Base-by-base conservation (phyloP, 352 stramenopile genomes). In the Phytophthora sojae region DNA sequence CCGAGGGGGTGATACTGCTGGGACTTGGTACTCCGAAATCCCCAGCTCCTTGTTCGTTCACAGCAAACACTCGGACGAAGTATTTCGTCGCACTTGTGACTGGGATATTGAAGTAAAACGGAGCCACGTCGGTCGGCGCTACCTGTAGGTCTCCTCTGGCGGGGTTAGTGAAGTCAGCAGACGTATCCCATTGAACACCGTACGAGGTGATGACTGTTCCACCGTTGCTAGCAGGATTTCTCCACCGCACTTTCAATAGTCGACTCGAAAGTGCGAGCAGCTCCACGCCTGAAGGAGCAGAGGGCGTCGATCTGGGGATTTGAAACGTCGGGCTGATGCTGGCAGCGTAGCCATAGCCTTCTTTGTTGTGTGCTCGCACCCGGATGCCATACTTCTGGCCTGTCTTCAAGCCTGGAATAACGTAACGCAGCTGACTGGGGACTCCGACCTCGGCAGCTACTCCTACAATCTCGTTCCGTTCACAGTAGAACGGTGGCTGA, bases 71-170 rank as follows among this genome's bases (percentile, higher is more conserved):
- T 2, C 97, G 91, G 5, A 92, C 95, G 73, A 88, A 99, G 47
- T 96, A 96, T n/a, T 71, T 82, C 1, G 77, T 90, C 8, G 69
- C 47, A 8, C 73, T 44, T 5, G 83, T 64, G 11, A 98, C 80
- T 7, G 82, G 63, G 60, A 99, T 97, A 58, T 98, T 99, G 61
- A 91, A 97, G 69, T 90, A 99, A 80, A 92, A 98, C 1, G 83
- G 84, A 12, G 77, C 77, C 0, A 32, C 32, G 37, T 86, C 76
- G 0, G 67, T 81, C 14, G 80, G 44, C 5, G 71, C 59, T 15
- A 91, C 79, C 17, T 49, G 42, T 3, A 23, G 42, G 15, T n/a
- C 15, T 21, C 42, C 42, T 9, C 42, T 49, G 42, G 42, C 23
- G 42, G 15, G 42, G 42, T 17, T 49, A 8, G 42, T 49, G 17